A percentile compares a stretch with the other conserved stretches of the same genome.
These are phyloP conservation scores for Spergularia bocconei DNA, from an alignment of 148 eudicot genomes.

Conservation along the genomic window DNA sequence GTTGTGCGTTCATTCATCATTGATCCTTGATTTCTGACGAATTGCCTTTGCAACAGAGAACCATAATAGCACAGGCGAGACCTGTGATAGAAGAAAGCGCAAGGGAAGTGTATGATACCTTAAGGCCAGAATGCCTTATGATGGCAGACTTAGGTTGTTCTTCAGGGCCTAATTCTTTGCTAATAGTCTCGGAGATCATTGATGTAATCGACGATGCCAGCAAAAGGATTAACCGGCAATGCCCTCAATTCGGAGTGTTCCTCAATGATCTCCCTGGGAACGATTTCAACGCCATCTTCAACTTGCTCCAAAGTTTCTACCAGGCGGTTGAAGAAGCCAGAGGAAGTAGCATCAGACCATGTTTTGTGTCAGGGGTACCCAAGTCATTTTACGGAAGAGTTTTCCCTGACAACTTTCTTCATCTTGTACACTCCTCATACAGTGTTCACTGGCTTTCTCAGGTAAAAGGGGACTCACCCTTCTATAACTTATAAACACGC, in stretches of 20 bases:
- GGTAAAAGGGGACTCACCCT: slow-evolving; percentile 16
- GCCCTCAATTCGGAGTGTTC: slow-evolving; percentile 42
- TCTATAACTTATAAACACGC: too few relatives aligned
- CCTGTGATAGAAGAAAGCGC: slow-evolving; percentile 24
- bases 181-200: slow-evolving; percentile 27
- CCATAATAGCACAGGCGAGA: slow-evolving; percentile 15
- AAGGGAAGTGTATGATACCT: slow-evolving; percentile 17
- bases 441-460: slow-evolving; percentile 73
- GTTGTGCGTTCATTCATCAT: too few relatives aligned
- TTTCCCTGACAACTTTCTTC: slow-evolving; percentile 45
- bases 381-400: slow-evolving; percentile 68
- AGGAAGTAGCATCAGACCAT: slow-evolving; percentile 22
- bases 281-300: slow-evolving; percentile 45
- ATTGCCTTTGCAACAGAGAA: slow-evolving; percentile 14
- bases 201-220: slow-evolving; percentile 24
- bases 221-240: slow-evolving; percentile 1
- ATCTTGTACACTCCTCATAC: slow-evolving; percentile 68
- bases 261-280: slow-evolving; percentile 59
- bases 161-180: slow-evolving; percentile 53
- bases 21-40: too few relatives aligned
- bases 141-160: slow-evolving; percentile 74
- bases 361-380: slow-evolving; percentile 51
- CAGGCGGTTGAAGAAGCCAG: slow-evolving; percentile 16
- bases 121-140: slow-evolving; percentile 24
- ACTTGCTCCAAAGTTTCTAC: slow-evolving; percentile 19